A percentile compares a stretch with the other conserved stretches of the same genome.
Evolutionary conservation across 2,329 filamentous ascomycete species (phyloP).

Genomic region (Talaromyces amestolkiae): DNA sequence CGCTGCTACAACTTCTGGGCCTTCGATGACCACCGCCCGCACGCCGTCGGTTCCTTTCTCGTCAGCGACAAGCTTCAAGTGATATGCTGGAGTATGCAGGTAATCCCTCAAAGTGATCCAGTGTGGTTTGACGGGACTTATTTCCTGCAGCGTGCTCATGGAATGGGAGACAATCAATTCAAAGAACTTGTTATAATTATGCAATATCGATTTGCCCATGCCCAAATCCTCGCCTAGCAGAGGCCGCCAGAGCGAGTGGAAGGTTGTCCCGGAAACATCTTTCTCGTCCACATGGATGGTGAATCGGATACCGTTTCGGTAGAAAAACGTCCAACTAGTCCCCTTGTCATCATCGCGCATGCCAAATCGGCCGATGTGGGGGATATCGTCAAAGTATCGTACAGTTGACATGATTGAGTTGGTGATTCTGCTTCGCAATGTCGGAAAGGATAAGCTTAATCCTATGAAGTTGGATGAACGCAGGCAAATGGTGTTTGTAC

Average conservation of each 20-base stretch:
- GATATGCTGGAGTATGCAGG: slow-evolving; percentile 11
- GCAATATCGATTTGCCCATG: background rate
- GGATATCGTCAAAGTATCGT: slow-evolving; percentile 11
- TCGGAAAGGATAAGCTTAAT: too few relatives aligned
- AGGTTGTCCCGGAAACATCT: slow-evolving; percentile 6
- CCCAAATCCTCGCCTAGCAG: background rate
- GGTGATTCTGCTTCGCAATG: too few relatives aligned
- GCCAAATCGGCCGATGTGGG: slow-evolving; percentile 15
- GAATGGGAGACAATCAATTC: slow-evolving; percentile 14
- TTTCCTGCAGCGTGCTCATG: slow-evolving; percentile 7
- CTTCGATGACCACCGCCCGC: slow-evolving; percentile 1
- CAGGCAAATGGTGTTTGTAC: background rate
- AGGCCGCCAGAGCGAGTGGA: slow-evolving; percentile 6
- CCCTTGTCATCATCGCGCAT: background rate
- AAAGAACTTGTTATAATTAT: background rate
- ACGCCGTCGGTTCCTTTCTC: background rate
- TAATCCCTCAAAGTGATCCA: slow-evolving; percentile 13
- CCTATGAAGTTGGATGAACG: too few relatives aligned
- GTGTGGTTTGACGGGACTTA: background rate
- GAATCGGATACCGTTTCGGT: background rate
- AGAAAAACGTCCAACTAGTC: slow-evolving; percentile 2
- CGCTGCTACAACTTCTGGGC: slow-evolving; percentile 1
- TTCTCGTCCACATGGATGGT: slow-evolving; percentile 7
- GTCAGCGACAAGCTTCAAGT: slow-evolving; percentile 10
- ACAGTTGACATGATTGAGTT: slow-evolving; percentile 5